These are phyloP conservation scores for Zymoseptoria ardabiliae DNA, from an alignment of 2,329 filamentous ascomycete genomes.

Conservation along the genomic window DNA sequence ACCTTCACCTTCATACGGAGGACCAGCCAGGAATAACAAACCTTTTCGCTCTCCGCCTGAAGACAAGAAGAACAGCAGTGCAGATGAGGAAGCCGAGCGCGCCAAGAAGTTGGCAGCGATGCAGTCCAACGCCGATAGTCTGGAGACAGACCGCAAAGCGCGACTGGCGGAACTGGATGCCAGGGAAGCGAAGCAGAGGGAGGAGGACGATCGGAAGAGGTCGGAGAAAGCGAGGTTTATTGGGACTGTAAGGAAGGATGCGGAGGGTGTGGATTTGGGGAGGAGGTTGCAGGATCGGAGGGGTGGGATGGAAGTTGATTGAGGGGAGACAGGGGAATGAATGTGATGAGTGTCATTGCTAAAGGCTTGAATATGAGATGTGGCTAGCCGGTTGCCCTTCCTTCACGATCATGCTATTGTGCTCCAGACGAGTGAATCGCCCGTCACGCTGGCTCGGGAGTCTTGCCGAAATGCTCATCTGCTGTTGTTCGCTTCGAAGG, in stretches of 20 bases:
- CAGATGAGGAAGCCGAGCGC: conserved; percentile 29
- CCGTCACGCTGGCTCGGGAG: no score
- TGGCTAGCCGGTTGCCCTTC: background rate
- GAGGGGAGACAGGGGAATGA: background rate
- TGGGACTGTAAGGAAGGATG: conserved; percentile 26
- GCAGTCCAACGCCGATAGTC: conserved; percentile 43
- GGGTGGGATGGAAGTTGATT: conserved; percentile 16
- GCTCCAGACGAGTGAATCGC: no score
- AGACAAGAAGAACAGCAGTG: conserved; percentile 12
- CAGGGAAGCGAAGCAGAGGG: conserved; percentile 55
- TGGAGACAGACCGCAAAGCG: conserved; percentile 63
- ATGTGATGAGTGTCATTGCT: background rate
- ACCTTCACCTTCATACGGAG: conserved; percentile 17
- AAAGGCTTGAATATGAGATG: no score
- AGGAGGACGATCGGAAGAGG: conserved; percentile 54
- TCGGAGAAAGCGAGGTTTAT: conserved; percentile 33
- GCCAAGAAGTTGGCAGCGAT: conserved; percentile 34
- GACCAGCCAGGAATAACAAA: conserved; percentile 8
- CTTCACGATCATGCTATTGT: no score
- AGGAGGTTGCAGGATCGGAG: conserved; percentile 21
- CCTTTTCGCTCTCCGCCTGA: conserved; percentile 23
- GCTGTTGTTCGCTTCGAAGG: no score
- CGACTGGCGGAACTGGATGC: conserved; percentile 61
- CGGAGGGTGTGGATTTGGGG: conserved; percentile 26
- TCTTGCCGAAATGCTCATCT: no score